Conservation (phyloP, 169 alveolate genomes). For the Eimeria falciformis region DNA sequence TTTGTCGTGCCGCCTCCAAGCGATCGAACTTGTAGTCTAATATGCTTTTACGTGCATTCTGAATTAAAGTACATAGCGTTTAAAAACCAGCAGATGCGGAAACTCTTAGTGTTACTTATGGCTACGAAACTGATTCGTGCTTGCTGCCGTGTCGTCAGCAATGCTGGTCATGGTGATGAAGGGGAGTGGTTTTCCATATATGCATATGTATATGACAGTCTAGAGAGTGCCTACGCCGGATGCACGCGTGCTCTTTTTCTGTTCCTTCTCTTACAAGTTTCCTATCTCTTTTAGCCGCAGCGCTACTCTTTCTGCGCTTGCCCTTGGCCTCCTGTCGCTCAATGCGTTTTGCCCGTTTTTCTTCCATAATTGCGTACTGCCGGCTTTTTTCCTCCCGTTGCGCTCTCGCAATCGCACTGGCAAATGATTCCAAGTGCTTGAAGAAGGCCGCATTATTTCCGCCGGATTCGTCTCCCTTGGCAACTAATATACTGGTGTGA, state of each 20-base stretch:
- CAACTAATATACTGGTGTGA: neutral
- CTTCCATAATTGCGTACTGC: neutral
- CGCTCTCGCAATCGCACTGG: neutral
- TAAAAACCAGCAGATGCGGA: no score
- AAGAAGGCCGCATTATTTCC: slow-evolving; percentile 1
- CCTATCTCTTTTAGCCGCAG: neutral
- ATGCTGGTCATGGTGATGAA: no score
- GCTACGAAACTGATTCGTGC: no score
- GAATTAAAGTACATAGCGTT: neutral
- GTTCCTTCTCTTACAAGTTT: neutral
- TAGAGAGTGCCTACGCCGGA: no score
- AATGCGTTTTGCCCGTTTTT: slow-evolving; percentile 3
- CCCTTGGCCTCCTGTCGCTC: slow-evolving; percentile 47
- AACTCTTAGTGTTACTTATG: no score
- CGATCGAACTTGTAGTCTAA: slow-evolving; percentile 22
- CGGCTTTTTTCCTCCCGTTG: slow-evolving; percentile 41
- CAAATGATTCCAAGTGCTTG: slow-evolving; percentile 34
- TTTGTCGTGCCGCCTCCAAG: slow-evolving; percentile 33
- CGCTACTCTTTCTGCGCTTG: neutral
- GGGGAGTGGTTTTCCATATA: no score
- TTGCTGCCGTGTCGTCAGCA: no score
- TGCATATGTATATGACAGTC: no score
- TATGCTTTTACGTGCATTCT: slow-evolving; percentile 55
- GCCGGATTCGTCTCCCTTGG: slow-evolving; percentile 17
- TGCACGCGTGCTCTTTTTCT: no score